Evolutionary conservation across 2,329 filamentous ascomycete species (phyloP).

Genomic region (Penicillium psychrosexuale): DNA sequence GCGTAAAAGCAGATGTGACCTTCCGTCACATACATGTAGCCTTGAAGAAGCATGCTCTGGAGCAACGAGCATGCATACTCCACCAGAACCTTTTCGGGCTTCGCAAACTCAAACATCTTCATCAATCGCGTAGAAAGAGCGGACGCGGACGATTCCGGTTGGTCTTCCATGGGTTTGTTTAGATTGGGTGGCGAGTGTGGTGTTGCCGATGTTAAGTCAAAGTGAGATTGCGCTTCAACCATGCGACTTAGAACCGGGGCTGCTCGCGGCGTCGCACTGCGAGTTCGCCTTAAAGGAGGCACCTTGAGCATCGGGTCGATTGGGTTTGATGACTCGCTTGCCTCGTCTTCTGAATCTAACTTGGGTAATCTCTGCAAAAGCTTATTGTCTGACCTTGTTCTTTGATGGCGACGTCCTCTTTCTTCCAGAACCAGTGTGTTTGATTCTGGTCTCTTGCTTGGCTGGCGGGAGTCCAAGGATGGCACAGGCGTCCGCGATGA

Average conservation of each 20-base stretch:
- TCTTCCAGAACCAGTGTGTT: conserved; percentile 23
- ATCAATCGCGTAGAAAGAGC: conserved; percentile 68
- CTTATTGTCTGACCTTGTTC: conserved; percentile 63
- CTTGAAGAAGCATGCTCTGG: conserved; percentile 86
- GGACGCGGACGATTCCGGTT: conserved; percentile 46
- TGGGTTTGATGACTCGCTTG: conserved; percentile 22
- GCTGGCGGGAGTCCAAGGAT: conserved; percentile 1
- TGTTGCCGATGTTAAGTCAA: conserved; percentile 36
- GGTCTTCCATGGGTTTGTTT: conserved; percentile 51
- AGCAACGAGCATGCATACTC: conserved; percentile 94
- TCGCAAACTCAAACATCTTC: conserved; percentile 81
- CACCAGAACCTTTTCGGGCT: conserved; percentile 77
- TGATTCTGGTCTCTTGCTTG: conserved; percentile 1
- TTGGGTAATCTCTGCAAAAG: conserved; percentile 59
- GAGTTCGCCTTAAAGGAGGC: conserved; percentile 25
- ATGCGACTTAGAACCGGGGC: conserved; percentile 75
- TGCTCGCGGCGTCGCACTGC: conserved; percentile 48
- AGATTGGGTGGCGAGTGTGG: conserved; percentile 21
- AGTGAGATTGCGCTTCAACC: conserved; percentile 67
- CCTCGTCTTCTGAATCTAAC: conserved; percentile 40
- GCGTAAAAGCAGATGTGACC: conserved; percentile 96
- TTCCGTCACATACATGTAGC: conserved; percentile 92
- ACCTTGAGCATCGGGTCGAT: conserved; percentile 19
- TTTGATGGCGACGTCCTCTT: conserved; percentile 51
- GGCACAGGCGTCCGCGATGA: conserved; percentile 3